These are phyloP conservation scores for Verruconis gallopava DNA, from an alignment of 2,329 filamentous ascomycete genomes.

Conservation along the genomic window DNA sequence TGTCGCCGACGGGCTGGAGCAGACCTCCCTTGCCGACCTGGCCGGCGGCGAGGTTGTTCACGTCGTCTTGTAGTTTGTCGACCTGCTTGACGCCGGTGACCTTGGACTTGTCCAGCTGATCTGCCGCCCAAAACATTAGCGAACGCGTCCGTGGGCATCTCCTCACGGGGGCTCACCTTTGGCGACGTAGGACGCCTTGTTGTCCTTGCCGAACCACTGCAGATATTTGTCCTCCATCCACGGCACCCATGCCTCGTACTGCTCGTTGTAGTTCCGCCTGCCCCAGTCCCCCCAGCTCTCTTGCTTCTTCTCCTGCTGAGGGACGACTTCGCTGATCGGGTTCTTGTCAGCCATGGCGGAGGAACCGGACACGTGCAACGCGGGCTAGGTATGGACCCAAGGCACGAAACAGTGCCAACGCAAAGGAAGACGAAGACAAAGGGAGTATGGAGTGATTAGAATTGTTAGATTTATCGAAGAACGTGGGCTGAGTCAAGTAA, in stretches of 20 bases:
- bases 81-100: conserved; percentile 54
- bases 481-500: too few relatives aligned
- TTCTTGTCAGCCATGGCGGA: neutral
- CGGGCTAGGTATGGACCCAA: too few relatives aligned
- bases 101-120: conserved; percentile 56
- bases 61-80: conserved; percentile 55
- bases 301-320: conserved; percentile 5
- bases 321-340: neutral
- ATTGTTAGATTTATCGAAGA: too few relatives aligned
- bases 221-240: conserved; percentile 66
- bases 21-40: conserved; percentile 58
- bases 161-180: conserved; percentile 39
- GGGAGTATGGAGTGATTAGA: too few relatives aligned
- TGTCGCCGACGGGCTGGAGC: conserved; percentile 49
- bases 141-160: too few relatives aligned
- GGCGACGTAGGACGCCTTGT: conserved; percentile 59
- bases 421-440: too few relatives aligned
- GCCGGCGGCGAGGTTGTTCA: conserved; percentile 47
- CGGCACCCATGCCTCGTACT: conserved; percentile 64
- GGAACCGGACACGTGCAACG: too few relatives aligned
- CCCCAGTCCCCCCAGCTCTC: conserved; percentile 32
- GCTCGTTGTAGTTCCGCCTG: conserved; percentile 52
- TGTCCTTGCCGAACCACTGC: conserved; percentile 61
- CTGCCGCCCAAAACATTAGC: conserved; percentile 31
- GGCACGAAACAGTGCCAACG: too few relatives aligned